These are phyloP conservation scores for Euclidium syriacum DNA, from an alignment of 345 rosid species.

Conservation along the genomic window DNA sequence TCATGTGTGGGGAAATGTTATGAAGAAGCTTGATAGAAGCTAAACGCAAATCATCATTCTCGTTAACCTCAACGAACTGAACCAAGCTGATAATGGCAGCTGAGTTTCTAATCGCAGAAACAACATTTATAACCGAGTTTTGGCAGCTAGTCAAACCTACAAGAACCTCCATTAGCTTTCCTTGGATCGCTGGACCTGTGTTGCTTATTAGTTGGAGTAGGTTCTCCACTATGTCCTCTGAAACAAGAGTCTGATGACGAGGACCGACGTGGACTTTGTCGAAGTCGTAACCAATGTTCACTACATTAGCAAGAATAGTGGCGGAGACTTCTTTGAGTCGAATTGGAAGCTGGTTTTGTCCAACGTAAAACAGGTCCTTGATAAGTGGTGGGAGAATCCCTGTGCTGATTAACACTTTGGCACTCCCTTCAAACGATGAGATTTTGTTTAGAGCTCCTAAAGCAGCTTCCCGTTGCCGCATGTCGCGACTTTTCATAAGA, in stretches of 20 bases:
- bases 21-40: slow-evolving; percentile 83
- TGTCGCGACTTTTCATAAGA: slow-evolving; percentile 64
- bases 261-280: slow-evolving; percentile 63
- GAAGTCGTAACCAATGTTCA: slow-evolving; percentile 69
- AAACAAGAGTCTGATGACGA: slow-evolving; percentile 73
- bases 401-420: slow-evolving; percentile 64
- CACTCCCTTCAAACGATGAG: slow-evolving; percentile 72
- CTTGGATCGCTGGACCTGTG: slow-evolving; percentile 93
- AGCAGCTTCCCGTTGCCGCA: slow-evolving; percentile 73
- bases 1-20: slow-evolving; percentile 77
- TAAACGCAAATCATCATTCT: slow-evolving; percentile 47
- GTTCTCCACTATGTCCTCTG: slow-evolving; percentile 71
- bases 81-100: slow-evolving; percentile 92
- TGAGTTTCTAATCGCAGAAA: slow-evolving; percentile 81
- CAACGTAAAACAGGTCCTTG: slow-evolving; percentile 72
- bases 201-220: slow-evolving; percentile 86
- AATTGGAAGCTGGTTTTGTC: slow-evolving; percentile 74
- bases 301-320: slow-evolving; percentile 85
- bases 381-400: slow-evolving; percentile 94
- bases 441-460: slow-evolving; percentile 81
- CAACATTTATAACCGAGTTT: slow-evolving; percentile 60
- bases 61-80: slow-evolving; percentile 81
- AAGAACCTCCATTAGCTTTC: slow-evolving; percentile 91
- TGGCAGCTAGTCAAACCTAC: slow-evolving; percentile 81
- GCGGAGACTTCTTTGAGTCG: slow-evolving; percentile 88